Evolutionary conservation across 495 filamentous ascomycete genomes (phyloP), one percentile per base, ranked within the genome.

Genomic region (Wilcoxina mikolae): DNA sequence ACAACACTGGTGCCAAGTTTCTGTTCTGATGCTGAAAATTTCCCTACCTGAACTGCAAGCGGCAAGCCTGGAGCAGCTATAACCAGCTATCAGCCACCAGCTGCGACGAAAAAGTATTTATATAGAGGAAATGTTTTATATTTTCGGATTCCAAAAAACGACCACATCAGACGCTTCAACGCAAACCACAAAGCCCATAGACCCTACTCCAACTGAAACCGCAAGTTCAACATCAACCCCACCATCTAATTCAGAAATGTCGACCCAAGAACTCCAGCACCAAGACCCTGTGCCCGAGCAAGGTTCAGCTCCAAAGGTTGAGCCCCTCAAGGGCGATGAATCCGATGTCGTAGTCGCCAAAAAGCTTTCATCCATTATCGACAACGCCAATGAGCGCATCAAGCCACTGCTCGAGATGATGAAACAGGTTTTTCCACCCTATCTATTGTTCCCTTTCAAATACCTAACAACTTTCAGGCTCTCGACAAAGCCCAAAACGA

Each of bases 331-430:
- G 50, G 74, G 81, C 66, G 68, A 72, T 2, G 80, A 83, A 62
- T 69, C 80, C 45, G 85, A 93, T 63, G 72, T 69, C 44, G 77
- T 88, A 69, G 73, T 94, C 49, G 89, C 89, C 0, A 74, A 77
- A 38, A 84, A 85, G 73, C 87, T 95, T 76, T 67, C 74, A 5
- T 67, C 64, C 48, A 86, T 87, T 67, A 77, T 94, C 60, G 72
- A 77, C 55, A 81, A 87, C 65, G 87, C 85, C 2, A 71, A 94
- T 1, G 88, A 94, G 54, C 81, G 78, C 59, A 77, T 95, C 62
- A 78, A 83, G 59, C 89, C 89, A 2, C 76, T 95, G 58, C 83
- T 82, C 76, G 86, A 86, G 67, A 78, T 87, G 76, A 94, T 94
- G 69, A 82, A 78, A 2, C 82, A 90, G 50, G 85, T 65, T 24